Evolutionary conservation across 2,329 filamentous ascomycete genomes (phyloP), one percentile per base, ranked within the genome.

Genomic region (Acrocalymma vagum): DNA sequence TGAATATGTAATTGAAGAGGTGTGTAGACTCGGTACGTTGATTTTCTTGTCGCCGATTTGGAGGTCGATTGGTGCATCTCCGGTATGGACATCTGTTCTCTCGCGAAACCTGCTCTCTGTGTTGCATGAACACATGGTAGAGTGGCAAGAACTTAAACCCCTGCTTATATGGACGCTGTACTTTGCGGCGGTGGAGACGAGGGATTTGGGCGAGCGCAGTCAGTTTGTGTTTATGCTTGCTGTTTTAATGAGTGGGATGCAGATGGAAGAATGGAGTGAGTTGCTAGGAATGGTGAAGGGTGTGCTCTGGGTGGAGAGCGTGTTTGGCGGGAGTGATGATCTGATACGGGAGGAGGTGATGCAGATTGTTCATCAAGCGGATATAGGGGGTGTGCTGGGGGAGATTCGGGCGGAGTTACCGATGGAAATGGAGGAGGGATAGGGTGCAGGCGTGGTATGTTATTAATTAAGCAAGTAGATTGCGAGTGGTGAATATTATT

Each of bases 231-330:
- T 59, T 29, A 58, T 62, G 42, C 48, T 65, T 15, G 62, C 51
- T 4, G 48, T 62, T 9, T 24, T 62, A 9, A 60, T 62, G 51
- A 50, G 36, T 3, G 45, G 55, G 14, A 45, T 60, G 48, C 42
- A 57, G 20, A 21, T 61, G 9, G 25, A 43, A 8, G 36, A 45
- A 3, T 63, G 62, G 60, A 40, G 54, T 3, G 53, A 53, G 7
- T 25, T 64, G 9, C 48, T 66, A 45, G n/a, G 41, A 6, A 31
- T 59, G 14, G 48, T 65, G 5, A 62, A 63, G 27, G 35, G 42
- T 13, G 56, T 66, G 5, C 22, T 65, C n/a, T 67, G 63, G 62
- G 54, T 61, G 9, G 62, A 66, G 7, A 42, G 38, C n/a, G 41
- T 64, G 8, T 63, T 56, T 41, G 41, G 31, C 23, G 48, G 51